Evolutionary conservation across 2,329 filamentous ascomycete species (phyloP).

Genomic region (Calonectria pseudoreteaudii): DNA sequence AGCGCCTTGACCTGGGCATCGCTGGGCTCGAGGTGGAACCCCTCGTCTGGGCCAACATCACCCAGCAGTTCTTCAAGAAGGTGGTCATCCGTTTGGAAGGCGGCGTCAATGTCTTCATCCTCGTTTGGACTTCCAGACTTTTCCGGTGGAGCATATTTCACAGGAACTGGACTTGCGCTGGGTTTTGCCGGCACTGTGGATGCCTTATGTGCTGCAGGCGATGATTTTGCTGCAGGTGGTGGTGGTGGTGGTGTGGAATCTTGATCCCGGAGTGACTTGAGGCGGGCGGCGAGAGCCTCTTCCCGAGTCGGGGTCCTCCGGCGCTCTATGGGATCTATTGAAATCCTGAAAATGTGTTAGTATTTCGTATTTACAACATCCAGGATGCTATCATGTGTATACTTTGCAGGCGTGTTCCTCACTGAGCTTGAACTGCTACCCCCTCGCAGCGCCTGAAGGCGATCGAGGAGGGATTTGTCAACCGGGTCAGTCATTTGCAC

Average conservation of each 20-base stretch:
- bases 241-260: conserved; percentile 44
- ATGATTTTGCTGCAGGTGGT: conserved; percentile 30
- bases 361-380: neutral
- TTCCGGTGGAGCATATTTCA: neutral
- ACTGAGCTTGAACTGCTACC: conserved; percentile 48
- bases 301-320: conserved; percentile 58
- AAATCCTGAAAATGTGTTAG: conserved; percentile 34
- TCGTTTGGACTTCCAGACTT: conserved; percentile 24
- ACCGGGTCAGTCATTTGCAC: conserved; percentile 48
- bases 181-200: neutral
- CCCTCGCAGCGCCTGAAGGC: conserved; percentile 64
- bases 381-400: conserved; percentile 30
- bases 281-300: conserved; percentile 63
- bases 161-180: conserved; percentile 2
- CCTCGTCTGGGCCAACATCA: conserved; percentile 52
- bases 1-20: conserved; percentile 51
- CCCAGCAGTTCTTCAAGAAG: conserved; percentile 64
- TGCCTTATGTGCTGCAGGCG: neutral
- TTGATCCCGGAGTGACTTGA: conserved; percentile 62
- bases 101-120: conserved; percentile 51
- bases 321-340: conserved; percentile 55
- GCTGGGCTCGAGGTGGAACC: conserved; percentile 35
- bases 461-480: conserved; percentile 63
- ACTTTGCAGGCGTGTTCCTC: conserved; percentile 55
- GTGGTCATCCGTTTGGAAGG: conserved; percentile 63